A percentile compares a stretch with the other conserved stretches of the same genome.
Evolutionary conservation across 352 stramenopile species (phyloP).

Genomic region (Phytophthora sp.): DNA sequence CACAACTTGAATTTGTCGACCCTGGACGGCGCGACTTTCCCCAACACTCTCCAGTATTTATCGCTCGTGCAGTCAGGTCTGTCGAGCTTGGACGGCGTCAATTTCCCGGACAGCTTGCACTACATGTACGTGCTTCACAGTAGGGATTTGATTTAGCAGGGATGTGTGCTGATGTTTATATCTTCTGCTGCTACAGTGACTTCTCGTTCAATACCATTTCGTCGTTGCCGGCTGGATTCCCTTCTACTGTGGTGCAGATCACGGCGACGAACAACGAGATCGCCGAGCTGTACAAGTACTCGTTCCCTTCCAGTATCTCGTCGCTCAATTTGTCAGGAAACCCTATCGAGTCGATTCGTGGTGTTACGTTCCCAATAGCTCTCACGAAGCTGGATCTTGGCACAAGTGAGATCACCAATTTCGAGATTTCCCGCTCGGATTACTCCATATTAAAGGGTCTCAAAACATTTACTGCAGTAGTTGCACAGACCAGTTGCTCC

Average conservation of each 20-base stretch:
- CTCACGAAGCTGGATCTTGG: constrained; percentile 61
- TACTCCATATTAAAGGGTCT: constrained; percentile 60
- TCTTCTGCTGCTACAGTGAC: constrained; percentile 38
- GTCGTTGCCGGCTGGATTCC: constrained; percentile 37
- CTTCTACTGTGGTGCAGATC: constrained; percentile 42
- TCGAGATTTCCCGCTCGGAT: constrained; percentile 73
- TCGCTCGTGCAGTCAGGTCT: constrained; percentile 54
- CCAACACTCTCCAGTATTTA: constrained; percentile 49
- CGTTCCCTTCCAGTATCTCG: constrained; percentile 53
- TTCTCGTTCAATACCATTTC: constrained; percentile 56
- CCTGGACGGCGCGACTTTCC: constrained; percentile 52
- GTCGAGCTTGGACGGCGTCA: constrained; percentile 45
- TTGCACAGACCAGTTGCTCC: constrained; percentile 50
- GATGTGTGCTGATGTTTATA: neutral
- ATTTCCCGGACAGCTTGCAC: constrained; percentile 52
- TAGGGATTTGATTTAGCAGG: neutral
- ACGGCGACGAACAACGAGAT: constrained; percentile 56
- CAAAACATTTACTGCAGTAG: constrained; percentile 45
- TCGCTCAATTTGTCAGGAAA: constrained; percentile 69
- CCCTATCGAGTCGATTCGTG: constrained; percentile 56
- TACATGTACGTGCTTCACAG: constrained; percentile 50
- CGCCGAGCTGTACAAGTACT: constrained; percentile 52
- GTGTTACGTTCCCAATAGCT: constrained; percentile 59
- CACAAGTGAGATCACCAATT: constrained; percentile 54
- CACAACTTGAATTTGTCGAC: constrained; percentile 63